Base-by-base conservation (phyloP, 495 filamentous ascomycete genomes). In the Parachaetomium inaequale region DNA sequence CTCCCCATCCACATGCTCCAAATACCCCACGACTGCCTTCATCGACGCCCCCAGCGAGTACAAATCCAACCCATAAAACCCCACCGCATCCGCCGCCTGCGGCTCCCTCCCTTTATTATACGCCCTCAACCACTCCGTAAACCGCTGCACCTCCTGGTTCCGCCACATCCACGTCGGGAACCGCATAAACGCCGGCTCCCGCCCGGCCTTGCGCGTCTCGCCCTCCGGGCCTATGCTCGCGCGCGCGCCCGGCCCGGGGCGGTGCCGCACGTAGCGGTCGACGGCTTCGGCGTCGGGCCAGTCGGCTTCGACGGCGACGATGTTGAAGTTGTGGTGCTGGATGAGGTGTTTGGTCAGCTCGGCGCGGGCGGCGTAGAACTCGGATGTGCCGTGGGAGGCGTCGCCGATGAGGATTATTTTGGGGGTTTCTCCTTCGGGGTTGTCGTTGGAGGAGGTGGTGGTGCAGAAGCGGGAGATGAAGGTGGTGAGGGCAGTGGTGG, bases 81-180 rank as follows among this genome's bases (percentile, higher is more conserved):
- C 82, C 1, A 71, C 77, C 3, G 75, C 71, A 8, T 73, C 66
- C 8, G 47, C 12, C 15, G 1, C 56, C n/a, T 75, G 68, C 3
- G 62, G 36, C 11, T 76, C 68, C 2, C 69, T 62, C 0, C 60
- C 62, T 1, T 68, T 57, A 61, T 86, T 85, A 59, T 72, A 75
- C 19, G 74, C 57, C 6, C 81, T 72, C 68, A 85, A 70, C 84
- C 83, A 86, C 63, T 85, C 82, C n/a, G 82, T 76, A 19, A 86
- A 78, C 0, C 76, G 69, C 25, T 83, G 81, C 66, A 82, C 80
- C 63, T 85, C 82, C 26, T 66, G 63, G 57, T 85, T 85, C 12
- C 82, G 75, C 84, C 84, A 86, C 83, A 85, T 85, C 83, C 83
- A 86, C 4, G 80, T 83, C 25, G 84, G 83, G 46, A 85, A 86